phyloP scores from a whole-genome alignment of 805 yeast species.

The Wickerhamiella cacticola region DNA sequence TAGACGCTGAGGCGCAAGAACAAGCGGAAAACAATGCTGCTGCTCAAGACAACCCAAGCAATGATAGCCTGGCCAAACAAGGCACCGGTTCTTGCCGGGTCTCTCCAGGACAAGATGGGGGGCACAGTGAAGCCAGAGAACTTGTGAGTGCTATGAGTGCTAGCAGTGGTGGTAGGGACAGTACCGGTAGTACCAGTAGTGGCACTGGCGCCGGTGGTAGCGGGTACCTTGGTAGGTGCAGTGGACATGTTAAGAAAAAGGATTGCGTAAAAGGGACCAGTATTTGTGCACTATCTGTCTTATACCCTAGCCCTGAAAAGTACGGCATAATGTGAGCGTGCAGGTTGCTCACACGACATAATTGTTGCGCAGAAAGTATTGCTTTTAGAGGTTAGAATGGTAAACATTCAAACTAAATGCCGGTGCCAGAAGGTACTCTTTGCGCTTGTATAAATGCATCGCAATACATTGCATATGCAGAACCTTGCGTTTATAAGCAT shows the following conservation, averaged over 20 bases:
- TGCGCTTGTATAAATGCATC: not conserved
- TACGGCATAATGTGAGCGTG: not conserved
- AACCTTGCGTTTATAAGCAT: conserved; percentile 4
- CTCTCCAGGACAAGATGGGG: conserved; percentile 54
- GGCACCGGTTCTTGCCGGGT: conserved; percentile 66
- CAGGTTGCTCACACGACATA: conserved; percentile 11
- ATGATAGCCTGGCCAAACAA: conserved; percentile 42
- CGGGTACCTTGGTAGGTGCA: not conserved
- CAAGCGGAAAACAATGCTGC: conserved; percentile 25
- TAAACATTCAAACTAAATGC: too few relatives aligned
- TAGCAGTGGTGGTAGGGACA: conserved; percentile 2
- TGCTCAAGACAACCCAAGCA: conserved; percentile 35
- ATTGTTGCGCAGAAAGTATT: too few relatives aligned
- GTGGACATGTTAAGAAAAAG: conserved; percentile 1
- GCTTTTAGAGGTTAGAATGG: too few relatives aligned
- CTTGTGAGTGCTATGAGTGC: conserved; percentile 10
- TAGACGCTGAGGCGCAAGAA: conserved; percentile 37
- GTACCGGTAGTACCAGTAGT: not conserved
- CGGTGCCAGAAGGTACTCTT: too few relatives aligned
- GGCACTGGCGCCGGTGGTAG: not conserved
- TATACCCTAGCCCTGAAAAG: conserved; percentile 8
- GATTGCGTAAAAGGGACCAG: conserved; percentile 5
- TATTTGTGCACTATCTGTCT: not conserved
- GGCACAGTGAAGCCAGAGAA: conserved; percentile 25
- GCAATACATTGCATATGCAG: conserved; percentile 11